phyloP scores from a whole-genome alignment of 441 rosid species.

The Viola pubescens region DNA sequence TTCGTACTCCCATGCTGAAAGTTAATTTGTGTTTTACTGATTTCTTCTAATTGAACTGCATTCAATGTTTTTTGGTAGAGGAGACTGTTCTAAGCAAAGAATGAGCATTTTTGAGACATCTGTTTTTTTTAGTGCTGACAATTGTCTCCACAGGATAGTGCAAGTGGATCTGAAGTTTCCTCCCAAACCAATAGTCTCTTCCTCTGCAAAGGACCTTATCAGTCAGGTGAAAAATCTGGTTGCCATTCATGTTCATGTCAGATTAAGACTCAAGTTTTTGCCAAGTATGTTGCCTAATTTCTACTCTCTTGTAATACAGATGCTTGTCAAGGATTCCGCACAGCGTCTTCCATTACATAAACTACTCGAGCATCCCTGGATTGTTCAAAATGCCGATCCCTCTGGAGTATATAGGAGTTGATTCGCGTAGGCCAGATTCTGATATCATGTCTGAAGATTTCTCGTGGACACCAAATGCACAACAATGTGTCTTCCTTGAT shows the following conservation, averaged over 20 bases:
- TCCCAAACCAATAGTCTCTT: constrained; percentile 69
- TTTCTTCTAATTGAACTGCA: neutral
- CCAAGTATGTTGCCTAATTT: neutral
- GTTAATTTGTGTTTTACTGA: neutral
- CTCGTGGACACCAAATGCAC: neutral
- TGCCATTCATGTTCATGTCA: neutral
- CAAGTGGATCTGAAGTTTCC: constrained; percentile 96
- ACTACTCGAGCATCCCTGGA: constrained; percentile 93
- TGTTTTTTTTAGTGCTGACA: neutral
- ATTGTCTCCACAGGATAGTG: constrained; percentile 51
- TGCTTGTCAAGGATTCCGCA: constrained; percentile 86
- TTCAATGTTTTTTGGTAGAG: too few relatives aligned
- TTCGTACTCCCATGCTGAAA: too few relatives aligned
- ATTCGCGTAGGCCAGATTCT: constrained; percentile 1
- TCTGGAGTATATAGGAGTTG: constrained; percentile 61
- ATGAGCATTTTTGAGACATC: neutral
- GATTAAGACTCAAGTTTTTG: neutral
- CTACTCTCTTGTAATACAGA: constrained; percentile 27
- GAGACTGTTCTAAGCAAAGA: too few relatives aligned
- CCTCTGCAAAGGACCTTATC: constrained; percentile 81
- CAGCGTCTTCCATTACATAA: constrained; percentile 72
- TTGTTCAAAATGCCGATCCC: constrained; percentile 89
- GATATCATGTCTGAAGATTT: neutral
- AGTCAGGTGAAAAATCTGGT: constrained; percentile 50
- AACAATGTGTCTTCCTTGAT: too few relatives aligned